phyloP scores from a whole-genome alignment of 2,329 filamentous ascomycete species.

The Colletotrichum cereale region DNA sequence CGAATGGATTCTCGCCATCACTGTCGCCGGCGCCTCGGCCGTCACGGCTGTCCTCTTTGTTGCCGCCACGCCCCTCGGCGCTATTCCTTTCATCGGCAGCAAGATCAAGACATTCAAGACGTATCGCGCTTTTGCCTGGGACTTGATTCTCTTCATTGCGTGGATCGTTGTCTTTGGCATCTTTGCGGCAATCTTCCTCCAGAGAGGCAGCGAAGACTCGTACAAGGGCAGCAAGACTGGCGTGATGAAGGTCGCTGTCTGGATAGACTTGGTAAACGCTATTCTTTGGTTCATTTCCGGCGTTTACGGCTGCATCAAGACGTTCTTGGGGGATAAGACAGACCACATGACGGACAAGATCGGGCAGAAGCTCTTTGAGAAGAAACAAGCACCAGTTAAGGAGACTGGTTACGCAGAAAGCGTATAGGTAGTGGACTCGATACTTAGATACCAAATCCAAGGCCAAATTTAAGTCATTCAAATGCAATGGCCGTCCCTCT shows the following conservation, averaged over 20 bases:
- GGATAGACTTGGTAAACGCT: slow-evolving; percentile 77
- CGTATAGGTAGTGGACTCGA: slow-evolving; percentile 42
- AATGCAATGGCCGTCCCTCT: not conserved
- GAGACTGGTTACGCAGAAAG: slow-evolving; percentile 48
- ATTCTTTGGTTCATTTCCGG: slow-evolving; percentile 71
- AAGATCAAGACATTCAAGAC: slow-evolving; percentile 52
- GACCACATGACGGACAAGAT: slow-evolving; percentile 54
- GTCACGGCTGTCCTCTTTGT: slow-evolving; percentile 62
- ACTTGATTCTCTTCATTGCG: slow-evolving; percentile 56
- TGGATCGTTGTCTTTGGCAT: slow-evolving; percentile 80
- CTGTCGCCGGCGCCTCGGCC: slow-evolving; percentile 67
- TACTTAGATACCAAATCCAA: too few relatives aligned
- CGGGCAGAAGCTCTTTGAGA: slow-evolving; percentile 54
- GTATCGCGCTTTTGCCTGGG: slow-evolving; percentile 60
- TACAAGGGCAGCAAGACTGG: slow-evolving; percentile 59
- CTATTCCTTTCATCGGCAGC: slow-evolving; percentile 50
- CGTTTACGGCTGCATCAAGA: slow-evolving; percentile 56
- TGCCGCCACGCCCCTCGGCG: slow-evolving; percentile 51
- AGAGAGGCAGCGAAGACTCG: slow-evolving; percentile 64
- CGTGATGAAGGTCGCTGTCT: slow-evolving; percentile 78
- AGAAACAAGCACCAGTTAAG: slow-evolving; percentile 46
- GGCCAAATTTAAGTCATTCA: too few relatives aligned
- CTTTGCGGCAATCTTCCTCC: slow-evolving; percentile 79
- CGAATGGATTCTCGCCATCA: slow-evolving; percentile 75
- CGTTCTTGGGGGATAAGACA: slow-evolving; percentile 55